Conservation (phyloP, 1,284 basidiomycete genomes). For the Waitea zeae region DNA sequence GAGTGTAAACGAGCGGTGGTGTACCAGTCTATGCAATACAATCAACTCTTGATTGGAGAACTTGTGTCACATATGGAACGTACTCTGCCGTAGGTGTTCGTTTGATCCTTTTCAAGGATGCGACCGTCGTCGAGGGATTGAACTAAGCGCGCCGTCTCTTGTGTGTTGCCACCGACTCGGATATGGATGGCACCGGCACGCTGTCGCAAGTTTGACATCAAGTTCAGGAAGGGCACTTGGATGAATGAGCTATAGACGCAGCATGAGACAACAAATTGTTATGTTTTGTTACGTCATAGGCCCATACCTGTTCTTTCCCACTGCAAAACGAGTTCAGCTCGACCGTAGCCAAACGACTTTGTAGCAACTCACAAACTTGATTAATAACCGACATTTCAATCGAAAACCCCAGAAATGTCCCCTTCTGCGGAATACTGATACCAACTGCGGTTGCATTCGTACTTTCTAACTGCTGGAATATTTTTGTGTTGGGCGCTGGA, state of each 20-base stretch:
- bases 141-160: slow-evolving; percentile 40
- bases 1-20: slow-evolving; percentile 37
- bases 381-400: slow-evolving; percentile 28
- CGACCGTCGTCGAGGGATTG: slow-evolving; percentile 17
- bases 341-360: not conserved
- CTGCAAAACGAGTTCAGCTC: not conserved
- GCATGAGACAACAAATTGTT: too few species aligned
- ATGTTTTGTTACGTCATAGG: too few species aligned
- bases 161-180: slow-evolving; percentile 65
- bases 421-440: slow-evolving; percentile 12
- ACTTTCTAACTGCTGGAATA: slow-evolving; percentile 22
- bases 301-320: slow-evolving; percentile 1
- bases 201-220: slow-evolving; percentile 47
- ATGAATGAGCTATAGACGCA: too few species aligned
- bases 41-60: too few species aligned
- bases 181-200: slow-evolving; percentile 40
- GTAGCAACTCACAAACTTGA: slow-evolving; percentile 15
- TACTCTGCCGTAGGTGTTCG: too few species aligned
- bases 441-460: slow-evolving; percentile 15
- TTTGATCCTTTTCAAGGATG: slow-evolving; percentile 8
- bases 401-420: slow-evolving; percentile 29
- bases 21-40: slow-evolving; percentile 23
- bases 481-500: slow-evolving; percentile 19
- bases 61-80: slow-evolving; percentile 9
- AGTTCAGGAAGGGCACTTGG: slow-evolving; percentile 55